Evolutionary conservation across 805 yeast genomes (phyloP).

Genomic region (Dipodascopsis uninucleata): DNA sequence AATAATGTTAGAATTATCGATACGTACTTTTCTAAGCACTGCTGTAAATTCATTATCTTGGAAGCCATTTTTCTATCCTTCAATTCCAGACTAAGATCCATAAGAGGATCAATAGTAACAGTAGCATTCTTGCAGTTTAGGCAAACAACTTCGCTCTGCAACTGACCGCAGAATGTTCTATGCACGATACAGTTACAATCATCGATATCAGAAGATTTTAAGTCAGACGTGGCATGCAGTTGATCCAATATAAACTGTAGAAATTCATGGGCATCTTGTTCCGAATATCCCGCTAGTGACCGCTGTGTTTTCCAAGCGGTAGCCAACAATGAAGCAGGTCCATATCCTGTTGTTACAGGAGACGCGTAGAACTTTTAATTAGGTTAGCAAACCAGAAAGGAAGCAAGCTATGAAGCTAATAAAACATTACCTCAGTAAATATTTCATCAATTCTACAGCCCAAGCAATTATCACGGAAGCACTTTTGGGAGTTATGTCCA

Average conservation of each 20-base stretch:
- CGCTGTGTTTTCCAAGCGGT: constrained; percentile 86
- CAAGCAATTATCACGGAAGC: constrained; percentile 49
- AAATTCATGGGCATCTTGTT: constrained; percentile 98
- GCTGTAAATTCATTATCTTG: constrained; percentile 32
- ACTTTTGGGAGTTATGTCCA: constrained; percentile 56
- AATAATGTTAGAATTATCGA: no score
- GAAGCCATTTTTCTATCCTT: constrained; percentile 21
- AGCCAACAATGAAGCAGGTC: constrained; percentile 73
- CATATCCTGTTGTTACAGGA: constrained; percentile 60
- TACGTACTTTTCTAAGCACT: constrained; percentile 26
- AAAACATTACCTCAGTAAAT: constrained; percentile 46
- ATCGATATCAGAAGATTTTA: constrained; percentile 4
- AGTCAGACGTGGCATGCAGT: constrained; percentile 48
- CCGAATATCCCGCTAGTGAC: constrained; percentile 89
- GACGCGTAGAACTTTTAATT: constrained; percentile 54
- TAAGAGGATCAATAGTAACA: constrained; percentile 78
- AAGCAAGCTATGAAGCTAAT: not conserved
- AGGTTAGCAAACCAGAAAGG: not conserved
- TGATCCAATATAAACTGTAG: constrained; percentile 89
- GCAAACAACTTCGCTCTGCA: constrained; percentile 78
- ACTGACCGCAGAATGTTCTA: constrained; percentile 73
- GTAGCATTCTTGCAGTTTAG: constrained; percentile 60
- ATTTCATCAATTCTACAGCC: constrained; percentile 83
- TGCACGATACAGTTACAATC: constrained; percentile 78
- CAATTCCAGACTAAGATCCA: constrained; percentile 67